Evolutionary conservation across 352 stramenopile species (phyloP), one percentile per base, ranked within the genome.

Genomic region (Aphanomyces stellatus): DNA sequence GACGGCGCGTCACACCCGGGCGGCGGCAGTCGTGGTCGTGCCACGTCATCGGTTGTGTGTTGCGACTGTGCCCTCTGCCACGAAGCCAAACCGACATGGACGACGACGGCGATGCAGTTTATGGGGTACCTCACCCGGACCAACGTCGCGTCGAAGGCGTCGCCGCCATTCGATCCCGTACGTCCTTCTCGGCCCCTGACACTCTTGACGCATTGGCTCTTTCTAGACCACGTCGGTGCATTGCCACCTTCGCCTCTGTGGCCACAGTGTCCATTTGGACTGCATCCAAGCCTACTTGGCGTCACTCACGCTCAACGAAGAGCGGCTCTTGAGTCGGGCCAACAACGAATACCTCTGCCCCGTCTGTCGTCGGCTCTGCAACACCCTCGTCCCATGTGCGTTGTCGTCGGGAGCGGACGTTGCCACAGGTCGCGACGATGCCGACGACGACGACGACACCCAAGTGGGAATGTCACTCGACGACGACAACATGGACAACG

Each of bases 301-400:
- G 56, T 83, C 83, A 6, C 63, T 93, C n/a, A 57, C 42, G 22
- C 30, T 28, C 31, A 72, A 74, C 8, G 80, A 91, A 41, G 82
- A 89, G 33, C 79, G 83, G 0, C 64, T 91, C 27, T 64, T 91
- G 4, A 87, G 78, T 66, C 78, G 89, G 60, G 76, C 79, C 1
- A 80, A 90, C 42, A 71, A 78, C 40, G 82, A 93, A 68, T 93
- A 91, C 62, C 67, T 88, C 40, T 93, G 85, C 62, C 85, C 85
- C 2, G 80, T 91, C 17, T 93, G 85, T 48, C 76, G 85, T 15
- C 77, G 85, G 8, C 72, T 93, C 5, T 88, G 81, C 1, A 93
- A 91, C 66, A 90, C 77, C 40, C 61, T 93, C 4, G 69, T 93
- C 0, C 85, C 85, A 1, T 19, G 37, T 13, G 22, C 35, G 15